These are phyloP conservation scores for Pseudogymnoascus sp. DNA, from an alignment of 2,329 filamentous ascomycete species.

Conservation along the genomic window DNA sequence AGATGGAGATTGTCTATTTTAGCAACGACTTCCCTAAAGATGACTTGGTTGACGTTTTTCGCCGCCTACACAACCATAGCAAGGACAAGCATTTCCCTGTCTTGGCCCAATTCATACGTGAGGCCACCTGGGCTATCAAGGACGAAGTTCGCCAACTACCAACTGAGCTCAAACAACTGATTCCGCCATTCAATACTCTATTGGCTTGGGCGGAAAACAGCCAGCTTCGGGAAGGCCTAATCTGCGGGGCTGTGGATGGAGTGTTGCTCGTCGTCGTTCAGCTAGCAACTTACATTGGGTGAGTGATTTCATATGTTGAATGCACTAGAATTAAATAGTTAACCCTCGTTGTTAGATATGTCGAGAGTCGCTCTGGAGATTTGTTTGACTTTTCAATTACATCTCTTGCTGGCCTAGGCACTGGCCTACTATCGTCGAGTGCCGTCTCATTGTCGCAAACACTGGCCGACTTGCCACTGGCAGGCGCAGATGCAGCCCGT, in stretches of 20 bases:
- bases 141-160: conserved; percentile 5
- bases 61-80: background rate
- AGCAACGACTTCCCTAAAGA: background rate
- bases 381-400: background rate
- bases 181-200: background rate
- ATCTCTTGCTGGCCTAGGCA: background rate
- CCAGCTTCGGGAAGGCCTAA: background rate
- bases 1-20: background rate
- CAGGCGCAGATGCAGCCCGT: background rate
- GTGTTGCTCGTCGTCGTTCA: background rate
- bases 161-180: background rate
- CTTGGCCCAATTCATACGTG: background rate
- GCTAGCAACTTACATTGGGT: conserved; percentile 1
- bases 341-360: background rate
- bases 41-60: background rate
- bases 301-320: background rate
- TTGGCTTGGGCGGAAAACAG: background rate
- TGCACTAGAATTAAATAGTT: background rate
- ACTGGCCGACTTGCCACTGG: background rate
- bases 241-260: background rate
- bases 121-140: background rate
- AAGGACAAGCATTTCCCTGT: background rate
- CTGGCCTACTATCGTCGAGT: background rate
- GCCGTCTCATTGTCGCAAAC: conserved; percentile 1
- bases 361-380: conserved; percentile 10